A percentile compares a stretch with the other conserved stretches of the same genome.
Evolutionary conservation across 1,284 basidiomycete species (phyloP).

Genomic region (Trichosporon coremiiforme): DNA sequence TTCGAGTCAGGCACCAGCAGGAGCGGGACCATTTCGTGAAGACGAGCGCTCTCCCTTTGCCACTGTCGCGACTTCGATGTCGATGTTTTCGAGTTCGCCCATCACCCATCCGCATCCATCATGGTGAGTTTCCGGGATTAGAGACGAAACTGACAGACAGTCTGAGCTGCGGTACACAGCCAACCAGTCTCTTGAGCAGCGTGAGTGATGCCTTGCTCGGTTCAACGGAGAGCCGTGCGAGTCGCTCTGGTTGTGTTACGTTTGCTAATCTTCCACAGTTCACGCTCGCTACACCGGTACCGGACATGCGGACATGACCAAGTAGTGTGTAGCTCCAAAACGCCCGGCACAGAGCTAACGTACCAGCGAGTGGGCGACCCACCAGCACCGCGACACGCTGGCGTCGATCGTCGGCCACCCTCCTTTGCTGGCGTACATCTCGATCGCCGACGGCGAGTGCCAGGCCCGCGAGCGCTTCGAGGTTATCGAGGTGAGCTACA

Average conservation of each 20-base stretch:
- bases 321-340: slow-evolving; percentile 68
- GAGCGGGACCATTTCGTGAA: neutral
- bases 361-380: slow-evolving; percentile 90
- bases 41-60: neutral
- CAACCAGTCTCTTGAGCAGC: slow-evolving; percentile 88
- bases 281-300: slow-evolving; percentile 94
- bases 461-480: slow-evolving; percentile 90
- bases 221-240: neutral
- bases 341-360: neutral
- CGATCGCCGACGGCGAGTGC: slow-evolving; percentile 90
- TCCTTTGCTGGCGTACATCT: slow-evolving; percentile 78
- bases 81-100: neutral
- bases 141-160: slow-evolving; percentile 30
- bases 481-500: slow-evolving; percentile 78
- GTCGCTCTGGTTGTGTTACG: neutral
- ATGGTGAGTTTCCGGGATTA: slow-evolving; percentile 18
- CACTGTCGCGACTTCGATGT: neutral
- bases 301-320: slow-evolving; percentile 91
- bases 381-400: slow-evolving; percentile 94
- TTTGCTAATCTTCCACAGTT: slow-evolving; percentile 61
- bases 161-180: slow-evolving; percentile 91
- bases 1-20: neutral
- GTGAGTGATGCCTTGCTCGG: slow-evolving; percentile 60
- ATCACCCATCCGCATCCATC: slow-evolving; percentile 13
- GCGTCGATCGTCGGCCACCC: slow-evolving; percentile 91